Evolutionary conservation across 202 grass and related monocot genomes (phyloP), one percentile per base, ranked within the genome.

Genomic region (Saccharum hybrid): DNA sequence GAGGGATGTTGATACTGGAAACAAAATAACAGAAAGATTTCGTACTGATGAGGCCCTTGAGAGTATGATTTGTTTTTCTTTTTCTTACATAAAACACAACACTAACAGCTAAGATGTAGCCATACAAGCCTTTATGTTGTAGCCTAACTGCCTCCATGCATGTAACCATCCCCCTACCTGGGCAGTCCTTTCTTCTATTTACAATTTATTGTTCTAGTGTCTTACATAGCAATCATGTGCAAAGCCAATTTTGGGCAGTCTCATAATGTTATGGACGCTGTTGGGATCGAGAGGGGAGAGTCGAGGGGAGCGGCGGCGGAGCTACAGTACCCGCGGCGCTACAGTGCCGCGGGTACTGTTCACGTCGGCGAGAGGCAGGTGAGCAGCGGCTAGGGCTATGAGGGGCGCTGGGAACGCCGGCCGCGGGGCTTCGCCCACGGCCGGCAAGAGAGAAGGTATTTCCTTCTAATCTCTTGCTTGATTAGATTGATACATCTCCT

Each of bases 1-100:
- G 74, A 94, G 96, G 65, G 96, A 98, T 90, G 90, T 92, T 91
- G 96, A 95, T 82, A 95, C 88, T 79, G 92, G 96, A 45, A 95
- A 98, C 87, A 98, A 98, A 85, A 85, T 79, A 87, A 86, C 81
- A 40, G 96, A 95, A 93, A 92, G 92, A 89, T 98, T 98, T 68
- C 96, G 90, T 70, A 98, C 96, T 7, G 92, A 98, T 66, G 96
- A 98, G 81, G 90, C 90, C 71, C 88, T 98, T 12, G 96, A 98
- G 77, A 93, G 96, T 98, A 98, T 78, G 90, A 11, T 66, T 9
- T 19, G 2, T 54, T 69, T 28, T 26, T 57, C 45, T 54, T 21
- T 36, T 76, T 1, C 14, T 71, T 64, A 71, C 49, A 12, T 3
- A 10, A 28, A 28, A 62, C 6, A 8, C 59, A 37, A 49, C 10